phyloP scores from a whole-genome alignment of 129 eudicot species.

The Centaurea solstitialis region DNA sequence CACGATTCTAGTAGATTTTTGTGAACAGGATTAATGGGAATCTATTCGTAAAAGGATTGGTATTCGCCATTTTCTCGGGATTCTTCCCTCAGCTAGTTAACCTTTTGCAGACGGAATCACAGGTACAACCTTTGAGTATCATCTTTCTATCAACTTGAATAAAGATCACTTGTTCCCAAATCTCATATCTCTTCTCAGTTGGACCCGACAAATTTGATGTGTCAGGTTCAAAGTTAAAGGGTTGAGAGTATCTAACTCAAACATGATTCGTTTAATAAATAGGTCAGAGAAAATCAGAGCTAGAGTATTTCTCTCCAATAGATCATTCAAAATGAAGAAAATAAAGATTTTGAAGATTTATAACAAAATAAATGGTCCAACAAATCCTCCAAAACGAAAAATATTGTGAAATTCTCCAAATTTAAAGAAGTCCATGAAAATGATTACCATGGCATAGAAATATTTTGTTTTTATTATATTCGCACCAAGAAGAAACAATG shows the following conservation, averaged over 20 bases:
- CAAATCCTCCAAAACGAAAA: not conserved
- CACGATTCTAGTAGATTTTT: conserved; percentile 7
- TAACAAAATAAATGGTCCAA: not conserved
- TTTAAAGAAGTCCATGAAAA: not conserved
- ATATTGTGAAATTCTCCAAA: not conserved
- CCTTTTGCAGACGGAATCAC: conserved; percentile 21
- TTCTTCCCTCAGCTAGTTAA: not conserved
- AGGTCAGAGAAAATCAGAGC: no score
- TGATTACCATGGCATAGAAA: not conserved
- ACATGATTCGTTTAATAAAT: no score
- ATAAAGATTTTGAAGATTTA: not conserved
- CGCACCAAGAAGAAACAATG: not conserved
- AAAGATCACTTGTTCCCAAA: not conserved
- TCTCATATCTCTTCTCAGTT: not conserved
- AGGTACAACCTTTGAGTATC: conserved; percentile 23
- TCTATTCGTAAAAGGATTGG: conserved; percentile 23
- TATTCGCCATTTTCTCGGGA: conserved; percentile 14
- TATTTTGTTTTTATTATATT: not conserved
- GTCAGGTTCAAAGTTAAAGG: no score
- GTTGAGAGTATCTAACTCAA: no score
- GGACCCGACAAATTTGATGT: no score
- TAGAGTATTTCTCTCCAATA: no score
- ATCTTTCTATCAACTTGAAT: conserved; percentile 24
- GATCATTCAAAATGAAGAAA: not conserved
- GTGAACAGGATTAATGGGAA: conserved; percentile 17